Conservation (phyloP, 2,329 filamentous ascomycete genomes). For the Fusarium virguliforme region DNA sequence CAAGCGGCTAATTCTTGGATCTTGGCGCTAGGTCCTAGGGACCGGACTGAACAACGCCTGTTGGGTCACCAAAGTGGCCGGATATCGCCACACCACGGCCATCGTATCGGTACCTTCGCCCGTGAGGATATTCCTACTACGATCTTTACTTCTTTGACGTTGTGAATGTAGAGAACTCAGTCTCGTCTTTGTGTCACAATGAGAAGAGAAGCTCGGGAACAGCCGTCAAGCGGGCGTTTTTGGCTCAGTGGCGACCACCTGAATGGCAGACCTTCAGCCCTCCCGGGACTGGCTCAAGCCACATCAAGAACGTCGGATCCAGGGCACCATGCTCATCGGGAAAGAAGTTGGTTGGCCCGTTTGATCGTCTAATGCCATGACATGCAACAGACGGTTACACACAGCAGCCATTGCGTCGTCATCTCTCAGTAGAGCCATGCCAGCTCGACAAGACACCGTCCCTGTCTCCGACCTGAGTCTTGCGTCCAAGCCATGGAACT, state of each 20-base stretch:
- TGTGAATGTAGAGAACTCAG: constrained; percentile 24
- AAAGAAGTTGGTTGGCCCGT: constrained; percentile 4
- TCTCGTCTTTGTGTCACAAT: constrained; percentile 20
- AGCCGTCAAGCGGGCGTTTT: constrained; percentile 3
- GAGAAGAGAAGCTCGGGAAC: constrained; percentile 30
- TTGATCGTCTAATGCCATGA: constrained; percentile 11
- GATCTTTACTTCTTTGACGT: neutral
- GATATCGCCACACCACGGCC: constrained; percentile 14
- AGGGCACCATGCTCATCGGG: constrained; percentile 24
- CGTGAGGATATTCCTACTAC: constrained; percentile 11
- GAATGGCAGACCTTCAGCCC: constrained; percentile 3
- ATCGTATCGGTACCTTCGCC: constrained; percentile 35
- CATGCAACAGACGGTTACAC: constrained; percentile 23
- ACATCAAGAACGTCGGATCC: constrained; percentile 17
- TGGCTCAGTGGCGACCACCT: constrained; percentile 27
- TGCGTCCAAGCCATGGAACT: constrained; percentile 11
- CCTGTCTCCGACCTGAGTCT: constrained; percentile 23
- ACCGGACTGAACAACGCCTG: neutral
- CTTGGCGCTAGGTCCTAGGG: neutral
- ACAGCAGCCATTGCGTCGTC: constrained; percentile 19
- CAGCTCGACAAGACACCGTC: constrained; percentile 15
- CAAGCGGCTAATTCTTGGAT: constrained; percentile 27
- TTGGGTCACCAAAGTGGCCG: neutral
- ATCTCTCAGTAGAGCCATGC: constrained; percentile 23
- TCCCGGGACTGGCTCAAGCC: constrained; percentile 14